A percentile compares a stretch with the other conserved stretches of the same genome.
Conservation (phyloP, 176 grass and related monocot species). For the Aechmea fasciata region DNA sequence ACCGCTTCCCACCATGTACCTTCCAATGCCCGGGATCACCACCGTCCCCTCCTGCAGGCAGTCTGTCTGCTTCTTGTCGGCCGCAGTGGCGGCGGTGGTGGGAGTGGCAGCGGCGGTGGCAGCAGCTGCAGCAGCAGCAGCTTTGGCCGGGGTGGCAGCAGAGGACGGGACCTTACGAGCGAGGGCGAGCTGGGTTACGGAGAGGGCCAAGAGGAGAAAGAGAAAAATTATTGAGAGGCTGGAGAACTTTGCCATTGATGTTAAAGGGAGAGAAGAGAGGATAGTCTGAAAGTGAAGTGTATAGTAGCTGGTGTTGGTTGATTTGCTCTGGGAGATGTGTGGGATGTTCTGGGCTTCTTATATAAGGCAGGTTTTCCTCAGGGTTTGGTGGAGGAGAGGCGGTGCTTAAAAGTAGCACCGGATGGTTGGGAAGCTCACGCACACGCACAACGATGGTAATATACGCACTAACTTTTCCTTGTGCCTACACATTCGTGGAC, state of each 20-base stretch:
- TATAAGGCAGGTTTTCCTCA: not conserved
- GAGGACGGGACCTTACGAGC: not conserved
- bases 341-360: not conserved
- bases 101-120: not conserved
- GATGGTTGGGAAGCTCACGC: too few species aligned
- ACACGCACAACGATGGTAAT: too few species aligned
- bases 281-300: not conserved
- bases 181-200: too few species aligned
- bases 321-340: not conserved
- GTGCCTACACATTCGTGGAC: too few species aligned
- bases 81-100: not conserved
- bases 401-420: not conserved
- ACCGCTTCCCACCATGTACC: not conserved
- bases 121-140: not conserved
- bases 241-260: not conserved
- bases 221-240: not conserved
- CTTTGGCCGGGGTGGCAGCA: not conserved
- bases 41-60: not conserved
- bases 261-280: not conserved
- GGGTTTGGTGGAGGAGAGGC: not conserved
- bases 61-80: not conserved
- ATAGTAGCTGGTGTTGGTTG: not conserved
- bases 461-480: too few species aligned
- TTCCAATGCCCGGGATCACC: conserved; percentile 1
- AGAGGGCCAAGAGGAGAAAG: not conserved